A percentile compares a stretch with the other conserved stretches of the same genome.
phyloP scores from a whole-genome alignment of 805 yeast species.

The Kodamaea restingae region DNA sequence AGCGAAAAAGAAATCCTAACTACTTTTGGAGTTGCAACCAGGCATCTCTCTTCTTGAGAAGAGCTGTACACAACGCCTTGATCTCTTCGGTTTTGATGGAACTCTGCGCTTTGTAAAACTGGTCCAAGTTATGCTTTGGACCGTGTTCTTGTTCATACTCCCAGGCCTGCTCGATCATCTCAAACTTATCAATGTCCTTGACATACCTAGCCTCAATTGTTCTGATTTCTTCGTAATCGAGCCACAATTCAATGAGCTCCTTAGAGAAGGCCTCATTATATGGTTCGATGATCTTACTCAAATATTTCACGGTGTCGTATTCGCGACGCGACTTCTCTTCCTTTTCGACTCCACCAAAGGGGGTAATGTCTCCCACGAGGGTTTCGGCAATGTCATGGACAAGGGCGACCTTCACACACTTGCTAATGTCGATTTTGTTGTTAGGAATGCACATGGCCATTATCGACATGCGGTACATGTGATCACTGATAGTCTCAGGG shows the following conservation, averaged over 20 bases:
- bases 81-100: slow-evolving; percentile 71
- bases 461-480: slow-evolving; percentile 91
- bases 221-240: slow-evolving; percentile 83
- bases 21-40: slow-evolving; percentile 4
- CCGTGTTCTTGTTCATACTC: slow-evolving; percentile 73
- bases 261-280: slow-evolving; percentile 59
- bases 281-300: slow-evolving; percentile 57
- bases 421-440: slow-evolving; percentile 52
- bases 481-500: slow-evolving; percentile 82
- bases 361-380: slow-evolving; percentile 93
- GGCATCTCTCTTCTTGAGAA: slow-evolving; percentile 39
- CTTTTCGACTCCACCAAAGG: slow-evolving; percentile 61
- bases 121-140: slow-evolving; percentile 55
- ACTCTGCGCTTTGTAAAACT: slow-evolving; percentile 61
- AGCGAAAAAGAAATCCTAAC: neutral
- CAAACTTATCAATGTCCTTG: slow-evolving; percentile 91
- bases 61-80: slow-evolving; percentile 54
- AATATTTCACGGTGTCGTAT: slow-evolving; percentile 61
- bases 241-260: slow-evolving; percentile 71
- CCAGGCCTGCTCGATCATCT: slow-evolving; percentile 75
- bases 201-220: slow-evolving; percentile 83
- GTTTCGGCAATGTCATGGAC: slow-evolving; percentile 95
- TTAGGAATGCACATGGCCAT: slow-evolving; percentile 66
- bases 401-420: slow-evolving; percentile 80
- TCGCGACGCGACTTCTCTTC: slow-evolving; percentile 84